phyloP scores from a whole-genome alignment of 257 asterid genomes.

The Solanum bulbocastanum region DNA sequence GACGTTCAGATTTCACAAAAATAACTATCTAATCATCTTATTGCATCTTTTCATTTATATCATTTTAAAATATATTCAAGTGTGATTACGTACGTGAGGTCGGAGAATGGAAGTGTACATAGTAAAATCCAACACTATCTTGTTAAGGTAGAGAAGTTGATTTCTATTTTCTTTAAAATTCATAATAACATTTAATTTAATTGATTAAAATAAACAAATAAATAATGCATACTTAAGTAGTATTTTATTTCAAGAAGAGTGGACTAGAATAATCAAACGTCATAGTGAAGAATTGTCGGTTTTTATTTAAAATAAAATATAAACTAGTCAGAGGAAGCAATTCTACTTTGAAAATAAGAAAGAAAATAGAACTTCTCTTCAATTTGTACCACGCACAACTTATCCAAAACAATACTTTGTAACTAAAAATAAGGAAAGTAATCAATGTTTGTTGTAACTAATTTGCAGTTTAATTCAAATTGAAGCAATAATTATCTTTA shows the following conservation, averaged over 20 bases:
- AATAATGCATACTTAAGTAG: not conserved
- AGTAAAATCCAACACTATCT: not conserved
- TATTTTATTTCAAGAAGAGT: not conserved
- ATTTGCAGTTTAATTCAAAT: not conserved
- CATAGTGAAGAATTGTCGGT: not conserved
- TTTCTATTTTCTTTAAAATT: not conserved
- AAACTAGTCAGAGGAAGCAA: not conserved
- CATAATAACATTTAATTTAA: not conserved
- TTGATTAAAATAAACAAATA: not conserved
- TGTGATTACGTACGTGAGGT: not conserved
- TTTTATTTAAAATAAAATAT: not conserved
- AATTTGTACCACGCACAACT: not conserved
- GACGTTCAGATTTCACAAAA: not conserved
- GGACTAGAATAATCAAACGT: not conserved
- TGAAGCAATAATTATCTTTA: not conserved
- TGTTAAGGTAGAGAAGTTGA: no score
- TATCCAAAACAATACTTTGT: not conserved
- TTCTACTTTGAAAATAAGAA: not conserved
- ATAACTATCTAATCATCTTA: not conserved
- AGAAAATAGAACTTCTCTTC: not conserved
- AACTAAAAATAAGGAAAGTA: not conserved
- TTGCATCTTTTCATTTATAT: not conserved
- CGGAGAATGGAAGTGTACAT: no score
- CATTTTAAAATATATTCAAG: not conserved
- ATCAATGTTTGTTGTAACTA: not conserved